These are phyloP conservation scores for Quaeritorhiza haematococci DNA, from an alignment of 371 early-diverging fungal genomes.

Conservation along the genomic window DNA sequence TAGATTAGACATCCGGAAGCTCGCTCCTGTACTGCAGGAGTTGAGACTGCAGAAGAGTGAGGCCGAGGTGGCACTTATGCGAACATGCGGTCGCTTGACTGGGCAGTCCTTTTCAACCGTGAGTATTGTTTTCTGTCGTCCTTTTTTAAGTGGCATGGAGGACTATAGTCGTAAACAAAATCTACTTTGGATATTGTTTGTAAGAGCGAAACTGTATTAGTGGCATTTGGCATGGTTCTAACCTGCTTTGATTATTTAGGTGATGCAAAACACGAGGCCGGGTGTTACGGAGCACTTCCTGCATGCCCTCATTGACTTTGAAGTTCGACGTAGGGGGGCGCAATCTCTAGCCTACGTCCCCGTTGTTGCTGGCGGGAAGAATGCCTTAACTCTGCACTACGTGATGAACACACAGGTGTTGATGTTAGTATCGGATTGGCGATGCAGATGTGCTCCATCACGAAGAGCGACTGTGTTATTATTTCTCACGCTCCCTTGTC, in stretches of 20 bases:
- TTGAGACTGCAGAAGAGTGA: slow-evolving; percentile 72
- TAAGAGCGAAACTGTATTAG: not conserved
- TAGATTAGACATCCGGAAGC: too few species aligned
- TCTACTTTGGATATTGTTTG: not conserved
- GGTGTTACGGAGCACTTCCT: slow-evolving; percentile 71
- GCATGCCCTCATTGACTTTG: slow-evolving; percentile 72
- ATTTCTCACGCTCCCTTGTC: not conserved
- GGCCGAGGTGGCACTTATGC: slow-evolving; percentile 73
- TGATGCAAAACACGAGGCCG: slow-evolving; percentile 66
- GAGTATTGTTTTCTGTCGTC: too few species aligned
- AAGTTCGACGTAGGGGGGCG: slow-evolving; percentile 64
- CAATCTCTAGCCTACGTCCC: slow-evolving; percentile 90
- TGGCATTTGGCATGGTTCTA: not conserved
- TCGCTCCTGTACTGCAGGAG: slow-evolving; percentile 62
- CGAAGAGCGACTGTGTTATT: not conserved
- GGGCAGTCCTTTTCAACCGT: slow-evolving; percentile 69
- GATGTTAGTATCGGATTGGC: slow-evolving; percentile 30
- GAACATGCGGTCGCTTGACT: slow-evolving; percentile 69
- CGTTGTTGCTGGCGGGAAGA: slow-evolving; percentile 89
- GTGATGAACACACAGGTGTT: slow-evolving; percentile 76
- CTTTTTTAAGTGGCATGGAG: too few species aligned
- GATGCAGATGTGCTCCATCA: not conserved
- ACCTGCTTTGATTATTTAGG: too few species aligned
- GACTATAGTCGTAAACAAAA: too few species aligned
- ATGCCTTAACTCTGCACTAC: slow-evolving; percentile 90